A percentile compares a stretch with the other conserved stretches of the same genome.
phyloP scores from a whole-genome alignment of 2,329 filamentous ascomycete species.

The Orbilia oligospora region DNA sequence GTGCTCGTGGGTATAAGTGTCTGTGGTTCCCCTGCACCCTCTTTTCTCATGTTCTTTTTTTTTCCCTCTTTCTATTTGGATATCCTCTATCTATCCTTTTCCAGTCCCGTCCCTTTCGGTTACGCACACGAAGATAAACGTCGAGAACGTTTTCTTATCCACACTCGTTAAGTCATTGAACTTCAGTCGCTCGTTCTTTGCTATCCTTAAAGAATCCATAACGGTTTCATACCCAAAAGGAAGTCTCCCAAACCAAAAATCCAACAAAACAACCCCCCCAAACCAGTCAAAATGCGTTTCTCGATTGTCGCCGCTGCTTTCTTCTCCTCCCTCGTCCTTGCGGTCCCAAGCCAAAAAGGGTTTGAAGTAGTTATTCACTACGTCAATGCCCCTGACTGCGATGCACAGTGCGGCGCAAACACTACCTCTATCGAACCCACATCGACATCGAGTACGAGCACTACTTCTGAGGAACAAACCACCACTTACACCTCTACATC shows the following conservation, averaged over 20 bases:
- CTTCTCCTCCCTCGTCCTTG: constrained; percentile 37
- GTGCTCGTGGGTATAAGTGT: constrained; percentile 50
- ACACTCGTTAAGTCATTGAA: constrained; percentile 53
- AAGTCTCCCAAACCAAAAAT: constrained; percentile 30
- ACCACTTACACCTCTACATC: constrained; percentile 39
- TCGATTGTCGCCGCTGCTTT: constrained; percentile 38
- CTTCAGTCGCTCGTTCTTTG: constrained; percentile 49
- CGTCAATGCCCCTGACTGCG: constrained; percentile 53
- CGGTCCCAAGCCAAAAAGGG: constrained; percentile 28
- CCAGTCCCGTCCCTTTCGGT: constrained; percentile 28
- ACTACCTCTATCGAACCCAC: constrained; percentile 38
- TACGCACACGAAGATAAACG: constrained; percentile 43
- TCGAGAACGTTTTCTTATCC: constrained; percentile 57
- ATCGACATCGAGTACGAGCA: neutral
- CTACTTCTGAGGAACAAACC: constrained; percentile 9
- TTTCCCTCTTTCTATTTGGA: constrained; percentile 17
- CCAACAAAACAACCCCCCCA: constrained; percentile 12
- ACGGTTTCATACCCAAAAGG: constrained; percentile 24
- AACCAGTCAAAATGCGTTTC: constrained; percentile 47
- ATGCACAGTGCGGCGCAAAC: constrained; percentile 50
- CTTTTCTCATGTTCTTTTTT: constrained; percentile 39
- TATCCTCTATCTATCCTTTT: constrained; percentile 44
- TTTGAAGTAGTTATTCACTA: constrained; percentile 58
- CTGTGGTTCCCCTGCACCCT: constrained; percentile 58
- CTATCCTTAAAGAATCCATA: constrained; percentile 29